phyloP scores from a whole-genome alignment of 1,284 basidiomycete genomes.

The Austroboletus niveus region DNA sequence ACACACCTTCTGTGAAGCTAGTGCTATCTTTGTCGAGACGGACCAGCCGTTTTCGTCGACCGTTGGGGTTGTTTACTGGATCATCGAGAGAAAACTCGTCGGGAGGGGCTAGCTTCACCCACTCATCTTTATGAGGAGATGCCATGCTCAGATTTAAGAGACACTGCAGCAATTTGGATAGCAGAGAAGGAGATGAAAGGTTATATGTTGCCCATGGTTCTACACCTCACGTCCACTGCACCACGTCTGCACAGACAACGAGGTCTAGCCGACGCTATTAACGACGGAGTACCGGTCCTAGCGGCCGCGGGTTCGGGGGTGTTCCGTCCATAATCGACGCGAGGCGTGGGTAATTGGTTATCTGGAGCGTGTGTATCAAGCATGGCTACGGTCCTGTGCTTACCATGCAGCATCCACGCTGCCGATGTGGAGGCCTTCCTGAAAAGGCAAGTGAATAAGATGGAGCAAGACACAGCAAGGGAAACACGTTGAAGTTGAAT shows the following conservation, averaged over 20 bases:
- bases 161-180: slow-evolving; percentile 1
- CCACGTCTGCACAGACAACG: slow-evolving; percentile 16
- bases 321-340: slow-evolving; percentile 11
- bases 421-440: slow-evolving; percentile 17
- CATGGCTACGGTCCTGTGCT: slow-evolving; percentile 3
- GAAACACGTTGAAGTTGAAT: slow-evolving; percentile 27
- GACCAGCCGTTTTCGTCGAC: slow-evolving; percentile 39
- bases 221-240: slow-evolving; percentile 7
- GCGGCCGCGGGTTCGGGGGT: slow-evolving; percentile 10
- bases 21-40: slow-evolving; percentile 25
- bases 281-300: slow-evolving; percentile 14
- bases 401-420: slow-evolving; percentile 28
- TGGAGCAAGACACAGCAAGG: slow-evolving; percentile 19
- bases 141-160: slow-evolving; percentile 18
- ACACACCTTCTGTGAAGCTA: slow-evolving; percentile 26
- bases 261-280: slow-evolving; percentile 5
- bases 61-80: slow-evolving; percentile 35
- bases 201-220: slow-evolving; percentile 21
- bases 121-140: slow-evolving; percentile 21
- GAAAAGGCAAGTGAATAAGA: slow-evolving; percentile 31
- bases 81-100: slow-evolving; percentile 49
- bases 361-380: neutral
- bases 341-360: slow-evolving; percentile 2
- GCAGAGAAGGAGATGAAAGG: slow-evolving; percentile 2
- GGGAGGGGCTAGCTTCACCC: slow-evolving; percentile 29